Conservation (phyloP, 2,329 filamentous ascomycete genomes). For the Neopestalotiopsis sp. region DNA sequence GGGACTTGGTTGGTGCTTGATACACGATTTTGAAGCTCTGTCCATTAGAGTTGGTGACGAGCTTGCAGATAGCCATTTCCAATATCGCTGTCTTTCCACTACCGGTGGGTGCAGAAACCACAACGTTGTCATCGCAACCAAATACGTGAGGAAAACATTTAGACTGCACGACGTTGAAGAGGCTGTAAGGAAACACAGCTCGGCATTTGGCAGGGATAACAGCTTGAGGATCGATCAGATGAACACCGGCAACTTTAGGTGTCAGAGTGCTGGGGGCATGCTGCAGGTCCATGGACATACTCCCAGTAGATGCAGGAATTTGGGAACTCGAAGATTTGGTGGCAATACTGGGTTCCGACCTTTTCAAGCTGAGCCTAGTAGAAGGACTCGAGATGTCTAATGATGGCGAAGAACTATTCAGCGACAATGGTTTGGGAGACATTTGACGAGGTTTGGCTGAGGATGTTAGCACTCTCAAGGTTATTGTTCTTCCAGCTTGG, state of each 20-base stretch:
- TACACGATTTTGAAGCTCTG: constrained; percentile 81
- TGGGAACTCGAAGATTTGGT: constrained; percentile 22
- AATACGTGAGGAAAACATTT: constrained; percentile 76
- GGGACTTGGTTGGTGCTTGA: constrained; percentile 82
- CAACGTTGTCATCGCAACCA: constrained; percentile 73
- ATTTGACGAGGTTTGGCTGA: constrained; percentile 24
- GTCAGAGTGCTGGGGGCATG: constrained; percentile 34
- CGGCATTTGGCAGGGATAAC: constrained; percentile 73
- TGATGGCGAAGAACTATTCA: constrained; percentile 32
- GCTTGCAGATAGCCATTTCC: constrained; percentile 80
- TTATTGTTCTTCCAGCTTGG: neutral
- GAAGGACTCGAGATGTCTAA: constrained; percentile 35
- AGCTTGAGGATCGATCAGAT: constrained; percentile 47
- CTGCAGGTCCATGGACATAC: constrained; percentile 29
- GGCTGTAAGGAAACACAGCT: constrained; percentile 72
- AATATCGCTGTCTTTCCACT: constrained; percentile 85
- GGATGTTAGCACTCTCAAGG: constrained; percentile 22
- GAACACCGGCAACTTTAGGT: constrained; percentile 45
- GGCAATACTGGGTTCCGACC: constrained; percentile 22
- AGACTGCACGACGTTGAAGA: constrained; percentile 85
- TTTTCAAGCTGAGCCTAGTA: constrained; percentile 28
- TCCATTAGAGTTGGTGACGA: constrained; percentile 61
- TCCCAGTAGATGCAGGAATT: constrained; percentile 23
- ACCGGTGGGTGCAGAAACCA: constrained; percentile 81
- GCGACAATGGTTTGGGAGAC: constrained; percentile 20